These are phyloP conservation scores for Austroboletus rostrupii DNA, from an alignment of 1,284 basidiomycete species.

Conservation along the genomic window DNA sequence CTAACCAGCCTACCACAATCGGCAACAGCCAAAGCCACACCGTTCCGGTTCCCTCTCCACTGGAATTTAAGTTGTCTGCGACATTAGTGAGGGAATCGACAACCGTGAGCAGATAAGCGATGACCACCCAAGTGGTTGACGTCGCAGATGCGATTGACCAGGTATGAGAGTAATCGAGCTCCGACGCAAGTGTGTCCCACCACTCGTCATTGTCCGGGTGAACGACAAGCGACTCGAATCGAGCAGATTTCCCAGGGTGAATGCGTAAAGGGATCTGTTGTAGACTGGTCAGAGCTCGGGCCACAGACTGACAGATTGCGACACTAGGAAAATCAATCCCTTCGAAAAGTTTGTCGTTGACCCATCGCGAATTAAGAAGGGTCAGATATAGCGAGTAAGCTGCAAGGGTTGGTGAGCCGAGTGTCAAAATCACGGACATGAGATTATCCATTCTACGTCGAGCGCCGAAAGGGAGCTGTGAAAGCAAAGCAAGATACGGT, in stretches of 20 bases:
- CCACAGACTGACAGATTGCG: conserved; percentile 15
- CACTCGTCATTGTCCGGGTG: conserved; percentile 31
- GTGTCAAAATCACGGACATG: conserved; percentile 28
- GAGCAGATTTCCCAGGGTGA: conserved; percentile 17
- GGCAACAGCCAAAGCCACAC: conserved; percentile 42
- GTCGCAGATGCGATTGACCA: conserved; percentile 40
- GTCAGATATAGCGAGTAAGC: conserved; percentile 32
- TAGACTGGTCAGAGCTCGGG: conserved; percentile 20
- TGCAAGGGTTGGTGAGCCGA: conserved; percentile 33
- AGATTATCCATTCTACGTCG: conserved; percentile 24
- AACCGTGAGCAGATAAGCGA: conserved; percentile 42
- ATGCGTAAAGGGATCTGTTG: conserved; percentile 33
- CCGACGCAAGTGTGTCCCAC: conserved; percentile 24
- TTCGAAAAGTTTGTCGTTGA: conserved; percentile 20
- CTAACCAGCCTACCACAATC: conserved; percentile 39
- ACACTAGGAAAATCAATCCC: conserved; percentile 18
- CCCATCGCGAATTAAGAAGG: conserved; percentile 31
- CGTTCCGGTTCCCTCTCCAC: conserved; percentile 36
- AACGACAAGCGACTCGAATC: conserved; percentile 29
- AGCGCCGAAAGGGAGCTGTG: conserved; percentile 42
- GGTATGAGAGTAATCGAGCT: conserved; percentile 27
- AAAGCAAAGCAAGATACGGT: conserved; percentile 41
- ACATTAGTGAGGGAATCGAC: conserved; percentile 35
- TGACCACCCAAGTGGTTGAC: conserved; percentile 39
- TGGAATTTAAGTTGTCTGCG: conserved; percentile 21